Evolutionary conservation across 352 stramenopile species (phyloP).

Genomic region (Globisporangium okanoganense): DNA sequence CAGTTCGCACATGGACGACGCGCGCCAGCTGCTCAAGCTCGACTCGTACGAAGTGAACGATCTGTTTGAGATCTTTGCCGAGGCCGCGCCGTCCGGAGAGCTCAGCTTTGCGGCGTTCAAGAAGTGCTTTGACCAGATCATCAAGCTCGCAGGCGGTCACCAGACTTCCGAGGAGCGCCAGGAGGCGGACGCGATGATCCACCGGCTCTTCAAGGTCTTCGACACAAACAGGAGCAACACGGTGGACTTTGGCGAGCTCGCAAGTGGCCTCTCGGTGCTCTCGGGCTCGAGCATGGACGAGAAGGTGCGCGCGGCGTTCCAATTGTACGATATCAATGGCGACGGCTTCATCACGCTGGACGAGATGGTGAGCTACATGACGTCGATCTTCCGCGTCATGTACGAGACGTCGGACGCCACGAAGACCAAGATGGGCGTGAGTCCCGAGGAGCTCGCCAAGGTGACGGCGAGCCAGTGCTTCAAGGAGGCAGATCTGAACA

Average conservation of each 20-base stretch:
- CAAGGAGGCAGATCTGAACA: constrained; percentile 78
- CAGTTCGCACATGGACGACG: constrained; percentile 71
- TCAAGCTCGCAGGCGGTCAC: constrained; percentile 74
- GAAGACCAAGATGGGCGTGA: constrained; percentile 72
- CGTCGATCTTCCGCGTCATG: constrained; percentile 89
- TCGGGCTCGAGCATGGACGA: constrained; percentile 85
- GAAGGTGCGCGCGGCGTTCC: constrained; percentile 82
- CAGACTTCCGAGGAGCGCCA: constrained; percentile 60
- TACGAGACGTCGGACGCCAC: constrained; percentile 80
- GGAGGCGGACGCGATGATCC: constrained; percentile 77
- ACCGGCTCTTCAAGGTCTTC: constrained; percentile 81
- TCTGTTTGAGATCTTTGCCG: constrained; percentile 85
- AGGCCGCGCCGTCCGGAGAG: constrained; percentile 73
- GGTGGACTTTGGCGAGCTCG: constrained; percentile 84
- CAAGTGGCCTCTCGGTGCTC: constrained; percentile 78
- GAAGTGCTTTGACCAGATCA: constrained; percentile 87
- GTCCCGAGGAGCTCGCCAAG: constrained; percentile 70
- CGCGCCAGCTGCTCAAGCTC: constrained; percentile 75
- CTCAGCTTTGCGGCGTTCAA: constrained; percentile 81
- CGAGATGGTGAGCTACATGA: constrained; percentile 88
- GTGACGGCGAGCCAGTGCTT: constrained; percentile 85
- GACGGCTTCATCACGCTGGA: constrained; percentile 83
- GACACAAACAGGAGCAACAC: constrained; percentile 84
- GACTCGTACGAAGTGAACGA: constrained; percentile 87
- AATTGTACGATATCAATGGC: constrained; percentile 83